Conservation (phyloP, 371 early-diverging fungal species). For the Syncephalis plumigaleata region DNA sequence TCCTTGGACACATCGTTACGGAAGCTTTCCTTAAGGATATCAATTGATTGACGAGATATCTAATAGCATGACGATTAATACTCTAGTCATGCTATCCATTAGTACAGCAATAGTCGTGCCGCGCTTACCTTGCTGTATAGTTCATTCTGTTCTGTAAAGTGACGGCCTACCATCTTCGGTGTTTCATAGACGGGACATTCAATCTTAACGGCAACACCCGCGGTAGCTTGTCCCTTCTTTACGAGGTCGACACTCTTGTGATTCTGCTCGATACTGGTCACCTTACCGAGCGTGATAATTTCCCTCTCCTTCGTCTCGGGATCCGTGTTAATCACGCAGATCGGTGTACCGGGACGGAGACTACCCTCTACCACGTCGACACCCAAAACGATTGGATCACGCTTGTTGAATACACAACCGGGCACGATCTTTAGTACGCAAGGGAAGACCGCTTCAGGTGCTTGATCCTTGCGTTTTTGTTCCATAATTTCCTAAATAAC, state of each 20-base stretch:
- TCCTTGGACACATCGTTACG: constrained; percentile 88
- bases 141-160: constrained; percentile 82
- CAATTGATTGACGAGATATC: constrained; percentile 90
- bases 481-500: constrained; percentile 37
- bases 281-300: constrained; percentile 72
- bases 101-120: too few relatives aligned
- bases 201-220: constrained; percentile 93
- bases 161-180: constrained; percentile 89
- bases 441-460: constrained; percentile 92
- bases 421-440: constrained; percentile 89
- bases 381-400: constrained; percentile 96
- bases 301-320: constrained; percentile 52
- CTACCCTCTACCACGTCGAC: constrained; percentile 93
- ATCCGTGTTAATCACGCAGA: constrained; percentile 82
- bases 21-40: constrained; percentile 93
- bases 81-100: too few relatives aligned
- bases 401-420: constrained; percentile 90
- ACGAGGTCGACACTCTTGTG: constrained; percentile 75
- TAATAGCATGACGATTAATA: too few relatives aligned
- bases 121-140: constrained; percentile 26
- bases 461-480: constrained; percentile 75
- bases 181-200: constrained; percentile 77
- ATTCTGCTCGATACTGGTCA: constrained; percentile 94
- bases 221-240: constrained; percentile 71
- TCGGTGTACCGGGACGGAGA: constrained; percentile 85